Conservation (phyloP, 345 rosid species). For the Arabidopsis arenosa region DNA sequence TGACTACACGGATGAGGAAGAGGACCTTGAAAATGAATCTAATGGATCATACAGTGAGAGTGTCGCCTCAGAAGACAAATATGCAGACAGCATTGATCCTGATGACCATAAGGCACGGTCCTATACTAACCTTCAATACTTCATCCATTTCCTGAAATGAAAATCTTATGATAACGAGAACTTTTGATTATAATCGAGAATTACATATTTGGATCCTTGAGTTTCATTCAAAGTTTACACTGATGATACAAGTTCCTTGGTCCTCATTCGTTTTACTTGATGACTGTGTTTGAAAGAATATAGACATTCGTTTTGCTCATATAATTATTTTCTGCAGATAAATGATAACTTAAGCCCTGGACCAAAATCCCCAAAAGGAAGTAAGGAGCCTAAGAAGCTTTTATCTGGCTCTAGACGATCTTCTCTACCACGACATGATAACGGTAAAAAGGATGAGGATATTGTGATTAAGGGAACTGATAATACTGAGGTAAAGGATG, state of each 20-base stretch:
- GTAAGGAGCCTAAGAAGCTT: slow-evolving; percentile 45
- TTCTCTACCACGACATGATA: slow-evolving; percentile 42
- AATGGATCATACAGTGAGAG: slow-evolving; percentile 55
- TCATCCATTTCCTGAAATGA: background rate
- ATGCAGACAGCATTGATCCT: slow-evolving; percentile 48
- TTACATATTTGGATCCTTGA: slow-evolving; percentile 9
- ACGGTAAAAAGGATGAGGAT: slow-evolving; percentile 42
- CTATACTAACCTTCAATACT: slow-evolving; percentile 28
- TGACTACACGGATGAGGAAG: slow-evolving; percentile 56
- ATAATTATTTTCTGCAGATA: slow-evolving; percentile 52
- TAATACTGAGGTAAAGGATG: slow-evolving; percentile 37
- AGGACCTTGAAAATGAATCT: slow-evolving; percentile 58
- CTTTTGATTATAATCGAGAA: background rate
- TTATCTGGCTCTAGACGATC: slow-evolving; percentile 46
- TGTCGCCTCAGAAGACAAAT: slow-evolving; percentile 51
- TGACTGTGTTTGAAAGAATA: slow-evolving; percentile 10
- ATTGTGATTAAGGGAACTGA: slow-evolving; percentile 24
- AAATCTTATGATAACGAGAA: slow-evolving; percentile 6
- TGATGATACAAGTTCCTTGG: slow-evolving; percentile 10
- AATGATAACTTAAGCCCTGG: slow-evolving; percentile 47
- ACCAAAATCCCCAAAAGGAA: slow-evolving; percentile 47
- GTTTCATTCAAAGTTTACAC: slow-evolving; percentile 15
- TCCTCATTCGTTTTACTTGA: slow-evolving; percentile 22
- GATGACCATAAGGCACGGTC: slow-evolving; percentile 57
- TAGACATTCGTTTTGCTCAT: slow-evolving; percentile 4